Evolutionary conservation across 2,329 filamentous ascomycete genomes (phyloP).

Genomic region (Apiospora marii): DNA sequence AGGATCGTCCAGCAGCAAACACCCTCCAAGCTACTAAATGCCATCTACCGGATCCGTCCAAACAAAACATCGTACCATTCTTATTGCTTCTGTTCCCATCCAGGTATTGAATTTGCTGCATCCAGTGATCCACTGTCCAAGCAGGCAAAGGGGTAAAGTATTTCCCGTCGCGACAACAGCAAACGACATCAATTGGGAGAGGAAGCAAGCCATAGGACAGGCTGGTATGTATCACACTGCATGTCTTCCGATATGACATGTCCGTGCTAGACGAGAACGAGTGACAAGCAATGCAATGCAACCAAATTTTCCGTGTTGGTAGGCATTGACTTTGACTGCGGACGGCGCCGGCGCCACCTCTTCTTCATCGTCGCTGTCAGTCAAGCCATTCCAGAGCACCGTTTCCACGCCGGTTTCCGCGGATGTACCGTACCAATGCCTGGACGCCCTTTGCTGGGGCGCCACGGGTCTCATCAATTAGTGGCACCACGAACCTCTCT

Average conservation of each 20-base stretch:
- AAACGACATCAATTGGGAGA: constrained; percentile 1
- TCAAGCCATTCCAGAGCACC: constrained; percentile 12
- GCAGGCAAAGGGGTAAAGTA: background rate
- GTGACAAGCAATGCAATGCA: constrained; percentile 16
- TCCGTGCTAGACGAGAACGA: background rate
- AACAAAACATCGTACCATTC: constrained; percentile 10
- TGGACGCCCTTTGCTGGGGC: background rate
- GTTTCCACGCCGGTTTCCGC: constrained; percentile 17
- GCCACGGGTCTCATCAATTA: constrained; percentile 18
- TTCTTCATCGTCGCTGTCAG: constrained; percentile 10
- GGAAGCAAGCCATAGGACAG: background rate
- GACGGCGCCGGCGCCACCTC: constrained; percentile 9
- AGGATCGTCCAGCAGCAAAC: constrained; percentile 9
- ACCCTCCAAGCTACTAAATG: constrained; percentile 9
- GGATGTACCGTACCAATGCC: constrained; percentile 2
- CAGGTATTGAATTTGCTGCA: constrained; percentile 2
- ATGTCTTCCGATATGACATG: background rate
- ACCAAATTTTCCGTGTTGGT: background rate
- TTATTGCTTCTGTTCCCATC: background rate
- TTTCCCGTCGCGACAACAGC: background rate
- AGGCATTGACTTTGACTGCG: background rate
- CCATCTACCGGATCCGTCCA: constrained; percentile 12
- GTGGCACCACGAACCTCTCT: constrained; percentile 4
- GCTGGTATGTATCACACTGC: background rate
- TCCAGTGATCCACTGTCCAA: background rate